Conservation (phyloP, 768 basidiomycete genomes). For the Tricholoma bakamatsutake region DNA sequence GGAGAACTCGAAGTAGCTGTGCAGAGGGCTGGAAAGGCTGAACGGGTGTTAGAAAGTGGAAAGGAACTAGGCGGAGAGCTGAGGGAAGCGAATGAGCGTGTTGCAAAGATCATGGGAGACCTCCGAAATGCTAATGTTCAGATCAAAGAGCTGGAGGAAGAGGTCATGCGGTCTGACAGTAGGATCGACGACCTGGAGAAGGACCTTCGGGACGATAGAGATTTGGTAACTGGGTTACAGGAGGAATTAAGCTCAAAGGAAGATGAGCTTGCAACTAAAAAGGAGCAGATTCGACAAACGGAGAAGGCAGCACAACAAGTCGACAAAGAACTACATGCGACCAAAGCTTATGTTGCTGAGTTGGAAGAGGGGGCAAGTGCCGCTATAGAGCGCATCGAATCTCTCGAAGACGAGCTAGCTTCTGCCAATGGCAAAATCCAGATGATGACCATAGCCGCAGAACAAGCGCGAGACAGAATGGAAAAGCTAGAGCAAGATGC, state of each 20-base stretch:
- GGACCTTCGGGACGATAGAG: constrained; percentile 49
- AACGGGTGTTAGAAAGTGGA: constrained; percentile 54
- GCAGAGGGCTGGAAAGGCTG: constrained; percentile 60
- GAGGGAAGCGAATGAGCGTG: constrained; percentile 57
- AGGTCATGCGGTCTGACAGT: constrained; percentile 44
- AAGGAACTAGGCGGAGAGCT: constrained; percentile 66
- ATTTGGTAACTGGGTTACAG: constrained; percentile 37
- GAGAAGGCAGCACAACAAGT: constrained; percentile 32
- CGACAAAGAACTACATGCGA: constrained; percentile 40
- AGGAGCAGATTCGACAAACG: constrained; percentile 20
- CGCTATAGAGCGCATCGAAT: constrained; percentile 46
- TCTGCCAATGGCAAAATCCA: constrained; percentile 40
- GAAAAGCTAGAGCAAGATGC: constrained; percentile 48
- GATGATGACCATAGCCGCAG: constrained; percentile 37
- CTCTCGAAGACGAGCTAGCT: constrained; percentile 51
- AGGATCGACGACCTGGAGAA: constrained; percentile 52
- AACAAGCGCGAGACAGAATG: constrained; percentile 42
- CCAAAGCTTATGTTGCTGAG: constrained; percentile 49
- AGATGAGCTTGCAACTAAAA: constrained; percentile 32
- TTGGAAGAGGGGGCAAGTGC: constrained; percentile 54
- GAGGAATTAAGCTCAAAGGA: constrained; percentile 32
- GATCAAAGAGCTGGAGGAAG: constrained; percentile 58
- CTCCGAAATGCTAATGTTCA: constrained; percentile 54
- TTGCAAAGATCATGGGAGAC: constrained; percentile 50
- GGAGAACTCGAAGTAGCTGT: constrained; percentile 50